Conservation (phyloP, 352 stramenopile species). For the Phytopythium sindhum region DNA sequence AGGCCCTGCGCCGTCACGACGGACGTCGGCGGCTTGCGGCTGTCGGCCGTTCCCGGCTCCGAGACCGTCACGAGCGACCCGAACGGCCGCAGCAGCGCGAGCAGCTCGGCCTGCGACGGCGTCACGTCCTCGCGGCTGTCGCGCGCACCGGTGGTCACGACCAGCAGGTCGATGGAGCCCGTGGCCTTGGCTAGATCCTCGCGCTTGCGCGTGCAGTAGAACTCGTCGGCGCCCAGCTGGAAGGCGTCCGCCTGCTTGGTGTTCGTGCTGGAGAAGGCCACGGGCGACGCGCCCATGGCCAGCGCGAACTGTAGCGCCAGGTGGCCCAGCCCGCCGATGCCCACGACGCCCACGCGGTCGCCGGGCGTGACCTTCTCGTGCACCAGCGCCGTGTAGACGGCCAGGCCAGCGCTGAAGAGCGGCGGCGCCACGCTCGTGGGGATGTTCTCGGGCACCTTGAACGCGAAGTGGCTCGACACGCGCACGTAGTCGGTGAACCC, state of each 20-base stretch:
- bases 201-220: constrained; percentile 50
- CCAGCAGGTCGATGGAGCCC: constrained; percentile 50
- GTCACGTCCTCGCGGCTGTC: constrained; percentile 8
- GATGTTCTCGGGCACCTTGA: constrained; percentile 68
- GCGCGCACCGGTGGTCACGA: constrained; percentile 58
- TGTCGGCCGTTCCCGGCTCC: constrained; percentile 40
- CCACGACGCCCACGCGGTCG: constrained; percentile 63
- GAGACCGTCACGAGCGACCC: constrained; percentile 65
- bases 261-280: constrained; percentile 58
- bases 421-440: constrained; percentile 39
- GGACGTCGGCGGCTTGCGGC: constrained; percentile 20
- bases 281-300: constrained; percentile 49
- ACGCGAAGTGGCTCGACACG: constrained; percentile 47
- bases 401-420: constrained; percentile 84
- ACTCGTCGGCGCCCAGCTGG: constrained; percentile 44
- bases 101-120: constrained; percentile 33
- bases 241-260: constrained; percentile 41
- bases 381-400: constrained; percentile 72
- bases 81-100: constrained; percentile 39
- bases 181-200: constrained; percentile 30
- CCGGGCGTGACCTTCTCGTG: constrained; percentile 44
- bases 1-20: constrained; percentile 31
- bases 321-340: constrained; percentile 77
- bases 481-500: constrained; percentile 71
- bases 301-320: constrained; percentile 72